A percentile compares a stretch with the other conserved stretches of the same genome.
These are phyloP conservation scores for Helminthosporium solani DNA, from an alignment of 2,329 filamentous ascomycete species.

Conservation along the genomic window DNA sequence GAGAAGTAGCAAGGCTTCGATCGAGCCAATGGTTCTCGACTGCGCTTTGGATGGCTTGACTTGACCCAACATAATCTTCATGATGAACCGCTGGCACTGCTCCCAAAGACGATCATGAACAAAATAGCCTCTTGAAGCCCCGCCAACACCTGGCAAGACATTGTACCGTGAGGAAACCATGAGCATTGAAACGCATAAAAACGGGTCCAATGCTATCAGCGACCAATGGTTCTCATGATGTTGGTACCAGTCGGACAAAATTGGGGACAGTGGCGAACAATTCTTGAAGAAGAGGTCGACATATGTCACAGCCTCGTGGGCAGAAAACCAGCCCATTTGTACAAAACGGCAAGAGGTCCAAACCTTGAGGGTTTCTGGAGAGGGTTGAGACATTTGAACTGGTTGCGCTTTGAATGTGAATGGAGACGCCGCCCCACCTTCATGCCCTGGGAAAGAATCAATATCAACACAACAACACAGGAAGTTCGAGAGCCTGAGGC, in stretches of 20 bases:
- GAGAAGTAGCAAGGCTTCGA: slow-evolving; percentile 56
- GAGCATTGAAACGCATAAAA: slow-evolving; percentile 55
- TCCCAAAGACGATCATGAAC: slow-evolving; percentile 58
- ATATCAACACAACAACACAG: neutral
- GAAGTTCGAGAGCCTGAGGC: neutral
- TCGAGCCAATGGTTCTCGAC: slow-evolving; percentile 53
- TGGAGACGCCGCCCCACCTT: slow-evolving; percentile 25
- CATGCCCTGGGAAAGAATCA: slow-evolving; percentile 8
- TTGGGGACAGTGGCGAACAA: slow-evolving; percentile 53
- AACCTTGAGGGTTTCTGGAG: slow-evolving; percentile 44
- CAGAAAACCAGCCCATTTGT: slow-evolving; percentile 58
- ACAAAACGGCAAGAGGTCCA: slow-evolving; percentile 56
- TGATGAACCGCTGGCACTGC: slow-evolving; percentile 55
- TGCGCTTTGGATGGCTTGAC: slow-evolving; percentile 55
- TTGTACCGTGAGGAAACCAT: slow-evolving; percentile 58
- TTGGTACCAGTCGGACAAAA: slow-evolving; percentile 53
- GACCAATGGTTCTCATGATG: slow-evolving; percentile 51
- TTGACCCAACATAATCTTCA: slow-evolving; percentile 56
- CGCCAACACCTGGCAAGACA: slow-evolving; percentile 40
- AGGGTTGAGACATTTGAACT: slow-evolving; percentile 42
- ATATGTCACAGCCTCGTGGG: slow-evolving; percentile 55
- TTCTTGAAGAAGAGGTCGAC: slow-evolving; percentile 56
- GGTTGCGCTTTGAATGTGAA: slow-evolving; percentile 38
- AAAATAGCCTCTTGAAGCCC: slow-evolving; percentile 52
- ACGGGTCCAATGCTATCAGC: slow-evolving; percentile 54